phyloP scores from a whole-genome alignment of 1,139 yeast genomes.

The Kurtzmaniella quercitrusa region DNA sequence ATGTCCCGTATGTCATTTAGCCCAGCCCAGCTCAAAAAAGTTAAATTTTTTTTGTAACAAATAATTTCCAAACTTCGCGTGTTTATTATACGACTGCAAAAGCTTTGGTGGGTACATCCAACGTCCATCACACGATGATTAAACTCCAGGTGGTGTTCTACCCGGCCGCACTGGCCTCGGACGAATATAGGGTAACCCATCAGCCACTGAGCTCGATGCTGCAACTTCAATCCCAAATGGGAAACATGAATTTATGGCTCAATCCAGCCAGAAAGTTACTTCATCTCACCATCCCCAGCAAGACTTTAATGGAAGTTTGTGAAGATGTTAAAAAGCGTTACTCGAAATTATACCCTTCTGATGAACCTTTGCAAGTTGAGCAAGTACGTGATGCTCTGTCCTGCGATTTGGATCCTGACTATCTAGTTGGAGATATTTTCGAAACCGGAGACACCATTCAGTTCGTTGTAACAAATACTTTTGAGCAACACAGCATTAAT shows the following conservation, averaged over 20 bases:
- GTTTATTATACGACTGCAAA: background rate
- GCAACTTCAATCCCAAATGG: constrained; percentile 1
- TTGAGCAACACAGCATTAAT: constrained; percentile 4
- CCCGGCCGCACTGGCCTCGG: background rate
- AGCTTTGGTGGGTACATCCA: background rate
- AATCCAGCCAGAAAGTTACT: constrained; percentile 45
- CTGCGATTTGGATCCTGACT: constrained; percentile 80
- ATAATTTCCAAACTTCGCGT: background rate
- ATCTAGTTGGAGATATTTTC: constrained; percentile 58
- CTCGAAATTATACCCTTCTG: constrained; percentile 59
- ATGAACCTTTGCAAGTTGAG: constrained; percentile 46
- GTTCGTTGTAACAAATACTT: constrained; percentile 46
- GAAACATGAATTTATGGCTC: background rate
- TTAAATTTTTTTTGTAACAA: background rate
- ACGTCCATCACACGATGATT: constrained; percentile 2
- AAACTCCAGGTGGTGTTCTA: constrained; percentile 8
- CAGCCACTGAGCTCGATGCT: background rate
- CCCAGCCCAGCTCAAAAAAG: background rate
- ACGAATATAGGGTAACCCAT: background rate
- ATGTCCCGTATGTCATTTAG: no score
- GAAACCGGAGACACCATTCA: constrained; percentile 51
- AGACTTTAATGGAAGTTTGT: constrained; percentile 44
- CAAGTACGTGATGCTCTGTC: constrained; percentile 60
- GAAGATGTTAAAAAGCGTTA: constrained; percentile 50
- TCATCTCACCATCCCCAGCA: constrained; percentile 50